A percentile compares a stretch with the other conserved stretches of the same genome.
Evolutionary conservation across 2,329 filamentous ascomycete genomes (phyloP).

Genomic region (Neospermospora avenae): DNA sequence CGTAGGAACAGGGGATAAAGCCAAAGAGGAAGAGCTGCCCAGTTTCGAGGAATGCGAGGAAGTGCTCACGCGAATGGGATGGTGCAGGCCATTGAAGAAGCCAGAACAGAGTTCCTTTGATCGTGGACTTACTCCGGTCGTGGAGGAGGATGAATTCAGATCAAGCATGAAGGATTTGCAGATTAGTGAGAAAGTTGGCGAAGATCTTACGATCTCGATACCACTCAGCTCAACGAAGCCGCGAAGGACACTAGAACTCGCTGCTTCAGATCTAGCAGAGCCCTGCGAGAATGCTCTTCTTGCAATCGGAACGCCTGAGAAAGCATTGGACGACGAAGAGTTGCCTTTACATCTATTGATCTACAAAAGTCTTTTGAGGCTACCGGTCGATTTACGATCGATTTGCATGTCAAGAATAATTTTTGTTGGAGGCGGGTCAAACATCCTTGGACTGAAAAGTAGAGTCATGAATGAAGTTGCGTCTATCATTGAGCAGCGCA

Average conservation of each 20-base stretch:
- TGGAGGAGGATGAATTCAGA: slow-evolving; percentile 54
- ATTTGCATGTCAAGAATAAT: slow-evolving; percentile 86
- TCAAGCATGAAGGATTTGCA: slow-evolving; percentile 27
- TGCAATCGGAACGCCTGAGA: slow-evolving; percentile 48
- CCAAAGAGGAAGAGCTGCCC: slow-evolving; percentile 37
- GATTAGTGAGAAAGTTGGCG: slow-evolving; percentile 18
- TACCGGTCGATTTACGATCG: slow-evolving; percentile 79
- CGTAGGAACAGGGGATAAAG: slow-evolving; percentile 1
- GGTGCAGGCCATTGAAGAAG: slow-evolving; percentile 55
- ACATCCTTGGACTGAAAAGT: slow-evolving; percentile 73
- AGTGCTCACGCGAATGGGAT: slow-evolving; percentile 68
- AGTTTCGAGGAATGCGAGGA: slow-evolving; percentile 82
- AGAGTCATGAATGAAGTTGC: slow-evolving; percentile 75
- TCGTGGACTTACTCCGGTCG: slow-evolving; percentile 47
- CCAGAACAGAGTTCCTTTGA: slow-evolving; percentile 17
- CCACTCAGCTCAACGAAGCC: slow-evolving; percentile 43
- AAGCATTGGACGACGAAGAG: slow-evolving; percentile 81
- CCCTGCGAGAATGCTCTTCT: slow-evolving; percentile 77
- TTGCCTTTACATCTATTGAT: slow-evolving; percentile 72
- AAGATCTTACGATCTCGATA: slow-evolving; percentile 37
- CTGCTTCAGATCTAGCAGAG: slow-evolving; percentile 67
- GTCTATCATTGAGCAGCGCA: slow-evolving; percentile 60
- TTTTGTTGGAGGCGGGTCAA: slow-evolving; percentile 77
- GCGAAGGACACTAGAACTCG: slow-evolving; percentile 57
- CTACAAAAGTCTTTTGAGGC: slow-evolving; percentile 69